Percentiles rank a stretch among this genome's conserved stretches.
These are phyloP conservation scores for Blastobotrys robertii DNA, from an alignment of 805 yeast species.

Conservation along the genomic window DNA sequence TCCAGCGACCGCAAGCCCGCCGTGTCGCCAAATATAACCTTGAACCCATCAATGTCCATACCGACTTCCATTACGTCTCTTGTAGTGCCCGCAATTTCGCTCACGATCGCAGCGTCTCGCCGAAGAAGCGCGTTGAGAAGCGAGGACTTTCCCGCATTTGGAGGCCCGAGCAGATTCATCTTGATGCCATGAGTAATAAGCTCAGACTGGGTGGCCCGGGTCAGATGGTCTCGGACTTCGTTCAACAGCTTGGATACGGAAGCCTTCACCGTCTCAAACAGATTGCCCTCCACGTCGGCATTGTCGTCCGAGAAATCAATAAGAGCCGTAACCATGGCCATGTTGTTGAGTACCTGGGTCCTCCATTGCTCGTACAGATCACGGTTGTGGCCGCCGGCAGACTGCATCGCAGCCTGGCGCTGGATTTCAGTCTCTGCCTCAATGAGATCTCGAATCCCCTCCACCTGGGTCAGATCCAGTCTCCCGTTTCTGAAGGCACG, in stretches of 20 bases:
- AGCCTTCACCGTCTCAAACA: slow-evolving; percentile 41
- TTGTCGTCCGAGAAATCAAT: slow-evolving; percentile 95
- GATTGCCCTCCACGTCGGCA: slow-evolving; percentile 28
- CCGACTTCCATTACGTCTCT: slow-evolving; percentile 80
- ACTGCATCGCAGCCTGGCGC: slow-evolving; percentile 59
- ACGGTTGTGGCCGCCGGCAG: slow-evolving; percentile 63
- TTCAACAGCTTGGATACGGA: slow-evolving; percentile 34
- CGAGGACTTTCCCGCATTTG: slow-evolving; percentile 95
- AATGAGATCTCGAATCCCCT: slow-evolving; percentile 79
- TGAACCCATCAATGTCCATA: slow-evolving; percentile 72
- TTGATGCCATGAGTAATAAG: slow-evolving; percentile 64
- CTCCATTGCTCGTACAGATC: slow-evolving; percentile 58
- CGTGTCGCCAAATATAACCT: slow-evolving; percentile 79
- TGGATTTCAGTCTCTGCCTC: slow-evolving; percentile 93
- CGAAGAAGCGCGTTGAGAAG: slow-evolving; percentile 65
- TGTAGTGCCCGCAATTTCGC: slow-evolving; percentile 88
- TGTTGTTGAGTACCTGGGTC: slow-evolving; percentile 45
- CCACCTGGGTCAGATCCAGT: slow-evolving; percentile 80
- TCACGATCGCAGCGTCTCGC: slow-evolving; percentile 82
- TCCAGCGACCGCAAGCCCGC: slow-evolving; percentile 66
- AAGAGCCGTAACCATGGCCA: slow-evolving; percentile 74
- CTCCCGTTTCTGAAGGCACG: slow-evolving; percentile 80
- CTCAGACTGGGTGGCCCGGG: slow-evolving; percentile 27
- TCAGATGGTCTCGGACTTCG: slow-evolving; percentile 36
- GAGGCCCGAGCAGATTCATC: slow-evolving; percentile 74